Conservation (phyloP, 352 stramenopile species). For the Pythium aphanidermatum region DNA sequence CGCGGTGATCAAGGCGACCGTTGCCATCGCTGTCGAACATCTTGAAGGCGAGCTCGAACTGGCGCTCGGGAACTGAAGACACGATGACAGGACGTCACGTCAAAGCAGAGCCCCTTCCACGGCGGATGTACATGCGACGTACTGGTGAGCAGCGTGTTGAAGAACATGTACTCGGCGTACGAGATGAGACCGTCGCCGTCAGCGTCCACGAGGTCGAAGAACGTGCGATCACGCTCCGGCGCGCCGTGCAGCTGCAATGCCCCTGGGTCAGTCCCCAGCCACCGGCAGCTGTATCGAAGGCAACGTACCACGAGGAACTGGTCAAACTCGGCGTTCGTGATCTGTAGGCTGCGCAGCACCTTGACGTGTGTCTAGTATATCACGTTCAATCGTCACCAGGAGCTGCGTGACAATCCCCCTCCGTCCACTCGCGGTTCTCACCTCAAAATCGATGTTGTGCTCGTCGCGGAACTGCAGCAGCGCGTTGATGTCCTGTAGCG, state of each 20-base stretch:
- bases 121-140: too few species aligned
- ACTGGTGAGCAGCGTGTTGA: conserved; percentile 83
- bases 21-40: conserved; percentile 87
- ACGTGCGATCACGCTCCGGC: conserved; percentile 53
- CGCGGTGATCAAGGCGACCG: conserved; percentile 67
- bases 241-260: conserved; percentile 45
- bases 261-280: not conserved
- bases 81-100: not conserved
- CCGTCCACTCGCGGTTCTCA: not conserved
- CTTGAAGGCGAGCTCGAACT: conserved; percentile 87
- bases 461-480: conserved; percentile 53
- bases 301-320: conserved; percentile 62
- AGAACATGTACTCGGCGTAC: conserved; percentile 89
- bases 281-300: too few species aligned
- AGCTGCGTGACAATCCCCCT: too few species aligned
- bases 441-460: conserved; percentile 70
- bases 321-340: conserved; percentile 81
- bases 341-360: conserved; percentile 57
- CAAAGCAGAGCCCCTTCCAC: too few species aligned
- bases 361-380: conserved; percentile 65
- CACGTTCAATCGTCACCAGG: not conserved
- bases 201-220: conserved; percentile 81
- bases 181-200: conserved; percentile 85
- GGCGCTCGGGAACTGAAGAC: conserved; percentile 61
- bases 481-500: conserved; percentile 33